phyloP scores from a whole-genome alignment of 2,329 filamentous ascomycete genomes.

The Fusarium nurragi region DNA sequence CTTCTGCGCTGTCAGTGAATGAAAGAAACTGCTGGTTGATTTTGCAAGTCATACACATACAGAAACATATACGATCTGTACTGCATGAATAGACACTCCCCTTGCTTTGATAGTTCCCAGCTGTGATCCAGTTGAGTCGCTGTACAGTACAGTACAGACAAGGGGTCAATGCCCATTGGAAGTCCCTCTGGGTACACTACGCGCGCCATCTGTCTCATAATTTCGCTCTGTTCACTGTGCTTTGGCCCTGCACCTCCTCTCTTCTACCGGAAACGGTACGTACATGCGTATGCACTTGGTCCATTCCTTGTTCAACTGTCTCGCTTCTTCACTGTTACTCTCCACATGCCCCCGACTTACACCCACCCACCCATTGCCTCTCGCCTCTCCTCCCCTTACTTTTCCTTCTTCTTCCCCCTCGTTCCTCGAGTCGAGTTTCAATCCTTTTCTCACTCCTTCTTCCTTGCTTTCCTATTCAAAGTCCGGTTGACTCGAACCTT shows the following conservation, averaged over 20 bases:
- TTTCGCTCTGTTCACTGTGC: conserved; percentile 11
- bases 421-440: conserved; percentile 23
- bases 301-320: conserved; percentile 34
- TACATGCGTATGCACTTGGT: conserved; percentile 17
- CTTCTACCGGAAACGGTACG: conserved; percentile 19
- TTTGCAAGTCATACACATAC: background rate
- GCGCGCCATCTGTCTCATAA: conserved; percentile 34
- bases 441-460: conserved; percentile 21
- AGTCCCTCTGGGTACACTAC: conserved; percentile 1
- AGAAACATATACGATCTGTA: background rate
- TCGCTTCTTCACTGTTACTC: conserved; percentile 25
- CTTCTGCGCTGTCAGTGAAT: background rate
- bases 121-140: conserved; percentile 23
- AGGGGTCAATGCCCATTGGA: conserved; percentile 21
- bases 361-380: conserved; percentile 17
- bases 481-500: conserved; percentile 40
- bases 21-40: background rate
- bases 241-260: background rate
- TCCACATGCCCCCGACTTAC: conserved; percentile 30
- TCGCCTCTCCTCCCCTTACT: conserved; percentile 29
- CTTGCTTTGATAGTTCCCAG: conserved; percentile 25
- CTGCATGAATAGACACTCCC: background rate
- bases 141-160: conserved; percentile 1
- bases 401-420: conserved; percentile 22
- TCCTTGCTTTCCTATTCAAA: conserved; percentile 34